Conservation (phyloP, 441 rosid species). For the Adansonia grandidieri region DNA sequence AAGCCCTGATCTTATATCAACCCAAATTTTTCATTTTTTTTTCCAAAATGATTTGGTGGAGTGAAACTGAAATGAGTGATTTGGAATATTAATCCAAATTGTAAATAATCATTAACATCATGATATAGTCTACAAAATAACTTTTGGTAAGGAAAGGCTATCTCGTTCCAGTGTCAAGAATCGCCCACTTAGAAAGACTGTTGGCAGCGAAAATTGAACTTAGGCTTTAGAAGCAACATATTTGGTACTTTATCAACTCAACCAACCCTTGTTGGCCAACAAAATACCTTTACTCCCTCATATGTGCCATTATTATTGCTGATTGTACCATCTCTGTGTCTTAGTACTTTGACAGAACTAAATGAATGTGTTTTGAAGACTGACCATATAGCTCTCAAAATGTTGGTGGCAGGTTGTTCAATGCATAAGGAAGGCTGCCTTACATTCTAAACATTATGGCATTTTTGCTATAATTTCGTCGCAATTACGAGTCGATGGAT, state of each 20-base stretch:
- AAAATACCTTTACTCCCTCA: neutral
- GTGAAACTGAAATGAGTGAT: neutral
- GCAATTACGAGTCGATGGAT: neutral
- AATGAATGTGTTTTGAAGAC: neutral
- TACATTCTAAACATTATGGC: neutral
- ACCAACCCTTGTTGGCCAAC: neutral
- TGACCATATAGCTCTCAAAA: neutral
- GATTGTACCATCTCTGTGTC: neutral
- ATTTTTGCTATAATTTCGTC: neutral
- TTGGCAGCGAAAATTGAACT: neutral
- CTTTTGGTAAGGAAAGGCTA: no score
- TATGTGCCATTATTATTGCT: neutral
- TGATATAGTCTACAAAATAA: neutral
- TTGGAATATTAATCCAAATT: neutral
- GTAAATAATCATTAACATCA: constrained; percentile 8
- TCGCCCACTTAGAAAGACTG: neutral
- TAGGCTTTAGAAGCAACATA: neutral
- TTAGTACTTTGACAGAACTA: neutral
- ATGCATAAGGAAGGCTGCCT: neutral
- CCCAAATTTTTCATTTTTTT: neutral
- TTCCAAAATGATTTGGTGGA: neutral
- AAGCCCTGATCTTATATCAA: neutral
- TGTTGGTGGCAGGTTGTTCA: neutral
- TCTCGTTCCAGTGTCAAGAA: no score
- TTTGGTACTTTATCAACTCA: neutral